Conservation (phyloP, 2,329 filamentous ascomycete species). For the Myriosclerotinia scirpicola region DNA sequence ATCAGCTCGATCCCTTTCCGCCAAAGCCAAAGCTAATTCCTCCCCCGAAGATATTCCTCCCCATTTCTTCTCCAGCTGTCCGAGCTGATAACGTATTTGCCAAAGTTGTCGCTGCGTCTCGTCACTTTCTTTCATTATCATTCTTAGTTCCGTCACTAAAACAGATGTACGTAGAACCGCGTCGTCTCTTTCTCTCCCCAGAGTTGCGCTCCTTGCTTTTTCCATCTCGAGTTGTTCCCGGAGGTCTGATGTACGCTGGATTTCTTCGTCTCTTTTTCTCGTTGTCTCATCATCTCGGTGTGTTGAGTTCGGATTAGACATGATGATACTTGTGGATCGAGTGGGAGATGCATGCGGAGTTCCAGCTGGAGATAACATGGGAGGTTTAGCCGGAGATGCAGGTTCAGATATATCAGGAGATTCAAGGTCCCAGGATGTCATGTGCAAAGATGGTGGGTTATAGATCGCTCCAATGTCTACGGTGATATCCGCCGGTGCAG, state of each 20-base stretch:
- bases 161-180: background rate
- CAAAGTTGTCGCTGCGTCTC: background rate
- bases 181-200: background rate
- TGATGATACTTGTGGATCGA: background rate
- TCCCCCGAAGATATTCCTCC: background rate
- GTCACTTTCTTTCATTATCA: background rate
- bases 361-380: background rate
- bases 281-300: background rate
- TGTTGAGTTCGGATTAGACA: background rate
- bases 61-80: background rate
- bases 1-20: background rate
- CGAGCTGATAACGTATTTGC: background rate
- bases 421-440: background rate
- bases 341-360: background rate
- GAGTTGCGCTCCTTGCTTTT: background rate
- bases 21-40: background rate
- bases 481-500: background rate
- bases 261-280: background rate
- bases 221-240: conserved; percentile 13
- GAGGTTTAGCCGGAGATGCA: background rate
- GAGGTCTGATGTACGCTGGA: background rate
- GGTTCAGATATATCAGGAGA: background rate
- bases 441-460: background rate
- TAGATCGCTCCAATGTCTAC: background rate
- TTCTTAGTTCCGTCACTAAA: background rate